Base-by-base conservation (phyloP, 2,329 filamentous ascomycete species). In the Cladophialophora bantiana region DNA sequence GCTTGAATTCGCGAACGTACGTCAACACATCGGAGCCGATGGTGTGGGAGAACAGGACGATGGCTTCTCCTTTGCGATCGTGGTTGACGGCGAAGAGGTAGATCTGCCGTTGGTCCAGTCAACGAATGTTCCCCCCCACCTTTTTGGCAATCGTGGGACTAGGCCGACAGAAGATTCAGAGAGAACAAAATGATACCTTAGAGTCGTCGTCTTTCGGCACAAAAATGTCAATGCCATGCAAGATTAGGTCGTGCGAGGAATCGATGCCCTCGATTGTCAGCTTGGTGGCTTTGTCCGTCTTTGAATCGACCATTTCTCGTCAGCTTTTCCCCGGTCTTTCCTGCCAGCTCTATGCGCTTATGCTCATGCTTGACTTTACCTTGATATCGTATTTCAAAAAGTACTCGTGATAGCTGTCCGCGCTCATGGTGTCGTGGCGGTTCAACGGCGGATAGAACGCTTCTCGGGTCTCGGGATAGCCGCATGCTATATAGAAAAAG, bases 81-180 rank as follows among this genome's bases (percentile, higher is more conserved):
- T 69, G 67, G 58, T 69, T 69, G 61, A 69, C 67, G 36, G 67
- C 64, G 45, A 67, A 69, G 38, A 69, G 36, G 60, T 69, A 69
- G 45, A 69, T 64, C 67, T 69, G 40, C 10, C 4, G 26, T 18
- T 59, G 4, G 20, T 38, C 54, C 3, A 3, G 26, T 26, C 26
- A 26, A 26, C 26, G 26, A 3, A 26, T 26, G 2, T 26, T 26
- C 26, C 26, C 26, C 26, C 26, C 26, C n/a, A n/a, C n/a, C n/a
- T n/a, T n/a, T 26, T 26, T 26, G 26, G 26, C 26, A 26, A 26
- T 26, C 26, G 26, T 26, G 26, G 26, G 26, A 26, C 26, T 26
- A 26, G 26, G 26, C 3, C 26, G 26, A 26, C 26, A 26, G 26
- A 26, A 26, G 26, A 26, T 3, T 26, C 26, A 38, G 7, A 40